Percentiles rank a stretch among this genome's conserved stretches.
These are phyloP conservation scores for Diaporthe ampelina DNA, from an alignment of 2,329 filamentous ascomycete species.

Conservation along the genomic window DNA sequence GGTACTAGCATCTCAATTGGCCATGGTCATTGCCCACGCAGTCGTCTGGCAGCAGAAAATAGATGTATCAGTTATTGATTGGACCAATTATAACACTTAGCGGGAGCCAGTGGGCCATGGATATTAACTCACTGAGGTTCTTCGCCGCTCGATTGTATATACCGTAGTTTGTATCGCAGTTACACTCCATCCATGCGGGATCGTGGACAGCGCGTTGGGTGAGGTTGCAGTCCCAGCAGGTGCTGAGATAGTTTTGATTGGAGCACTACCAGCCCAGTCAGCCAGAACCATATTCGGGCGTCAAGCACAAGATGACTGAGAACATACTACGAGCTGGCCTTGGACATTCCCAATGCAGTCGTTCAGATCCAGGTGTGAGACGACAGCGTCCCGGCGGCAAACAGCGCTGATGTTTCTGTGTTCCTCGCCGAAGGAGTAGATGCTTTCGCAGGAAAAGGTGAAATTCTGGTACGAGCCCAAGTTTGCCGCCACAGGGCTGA, in stretches of 20 bases:
- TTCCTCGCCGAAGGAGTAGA: not conserved
- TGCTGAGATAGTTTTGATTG: not conserved
- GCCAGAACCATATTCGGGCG: not conserved
- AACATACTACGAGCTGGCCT: slow-evolving; percentile 1
- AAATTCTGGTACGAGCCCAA: slow-evolving; percentile 21
- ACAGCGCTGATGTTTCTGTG: slow-evolving; percentile 14
- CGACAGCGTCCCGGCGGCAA: not conserved
- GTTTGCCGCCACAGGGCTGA: not conserved
- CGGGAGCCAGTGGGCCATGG: not conserved
- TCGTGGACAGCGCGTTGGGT: not conserved
- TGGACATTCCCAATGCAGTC: slow-evolving; percentile 12
- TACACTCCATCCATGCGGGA: slow-evolving; percentile 1
- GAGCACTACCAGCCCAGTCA: not conserved
- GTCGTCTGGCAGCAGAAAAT: not conserved
- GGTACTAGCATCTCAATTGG: not conserved
- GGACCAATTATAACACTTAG: not conserved
- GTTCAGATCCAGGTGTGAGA: not conserved
- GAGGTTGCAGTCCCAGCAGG: slow-evolving; percentile 4
- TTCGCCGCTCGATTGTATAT: not conserved
- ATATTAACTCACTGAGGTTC: not conserved
- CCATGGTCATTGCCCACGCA: slow-evolving; percentile 8
- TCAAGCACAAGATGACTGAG: not conserved
- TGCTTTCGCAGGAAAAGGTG: slow-evolving; percentile 10
- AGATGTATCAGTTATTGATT: not conserved
- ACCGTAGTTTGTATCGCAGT: not conserved